Conservation (phyloP, 306 rosid genomes). For the Sesbania bispinosa region DNA sequence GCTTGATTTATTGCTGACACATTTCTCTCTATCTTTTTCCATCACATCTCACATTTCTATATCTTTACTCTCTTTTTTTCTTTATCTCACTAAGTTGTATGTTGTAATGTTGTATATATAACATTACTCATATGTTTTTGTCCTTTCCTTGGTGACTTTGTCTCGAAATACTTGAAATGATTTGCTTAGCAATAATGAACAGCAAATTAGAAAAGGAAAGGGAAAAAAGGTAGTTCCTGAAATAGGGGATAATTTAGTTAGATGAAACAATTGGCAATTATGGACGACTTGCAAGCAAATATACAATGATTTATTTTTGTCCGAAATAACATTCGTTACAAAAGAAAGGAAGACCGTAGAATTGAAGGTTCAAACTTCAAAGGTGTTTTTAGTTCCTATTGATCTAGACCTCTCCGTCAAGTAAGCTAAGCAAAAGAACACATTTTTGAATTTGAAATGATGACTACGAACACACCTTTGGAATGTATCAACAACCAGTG, state of each 20-base stretch:
- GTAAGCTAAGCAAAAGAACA: neutral
- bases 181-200: too few relatives aligned
- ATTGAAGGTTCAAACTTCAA: neutral
- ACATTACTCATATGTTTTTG: too few relatives aligned
- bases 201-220: too few relatives aligned
- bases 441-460: slow-evolving; percentile 26
- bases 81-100: too few relatives aligned
- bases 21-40: too few relatives aligned
- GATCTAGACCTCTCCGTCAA: neutral
- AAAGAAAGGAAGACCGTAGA: neutral
- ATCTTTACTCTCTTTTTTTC: too few relatives aligned
- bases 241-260: neutral
- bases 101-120: too few relatives aligned
- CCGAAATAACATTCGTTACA: neutral
- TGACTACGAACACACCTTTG: neutral
- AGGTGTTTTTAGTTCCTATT: neutral
- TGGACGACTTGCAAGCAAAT: too few relatives aligned
- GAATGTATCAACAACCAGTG: neutral
- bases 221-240: neutral
- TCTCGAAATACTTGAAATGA: too few relatives aligned
- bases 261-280: neutral
- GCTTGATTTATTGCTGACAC: too few relatives aligned
- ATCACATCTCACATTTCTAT: too few relatives aligned
- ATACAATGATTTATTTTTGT: neutral
- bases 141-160: too few relatives aligned